Conservation (phyloP, 2,329 filamentous ascomycete species). For the Alternaria dauci region DNA sequence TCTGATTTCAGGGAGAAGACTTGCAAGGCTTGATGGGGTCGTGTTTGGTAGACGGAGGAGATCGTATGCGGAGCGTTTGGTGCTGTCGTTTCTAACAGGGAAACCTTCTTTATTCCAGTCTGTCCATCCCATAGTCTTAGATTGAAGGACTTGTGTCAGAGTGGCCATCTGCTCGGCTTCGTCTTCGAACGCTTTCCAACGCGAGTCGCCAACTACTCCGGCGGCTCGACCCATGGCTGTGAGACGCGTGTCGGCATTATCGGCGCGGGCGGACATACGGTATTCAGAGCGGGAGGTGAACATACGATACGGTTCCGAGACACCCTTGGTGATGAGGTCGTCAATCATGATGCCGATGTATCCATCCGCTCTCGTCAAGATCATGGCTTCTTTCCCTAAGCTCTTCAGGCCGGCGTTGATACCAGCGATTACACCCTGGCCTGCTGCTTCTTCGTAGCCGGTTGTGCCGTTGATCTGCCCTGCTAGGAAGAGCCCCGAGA, state of each 20-base stretch:
- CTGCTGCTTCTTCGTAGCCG: constrained; percentile 96
- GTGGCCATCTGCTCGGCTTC: constrained; percentile 73
- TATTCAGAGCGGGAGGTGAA: constrained; percentile 97
- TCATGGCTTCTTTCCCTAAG: constrained; percentile 69
- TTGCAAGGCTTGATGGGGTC: constrained; percentile 65
- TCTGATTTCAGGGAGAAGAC: constrained; percentile 64
- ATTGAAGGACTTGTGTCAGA: constrained; percentile 68
- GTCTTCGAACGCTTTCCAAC: constrained; percentile 76
- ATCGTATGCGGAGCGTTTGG: constrained; percentile 77
- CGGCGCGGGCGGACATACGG: constrained; percentile 87
- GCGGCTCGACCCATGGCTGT: constrained; percentile 78
- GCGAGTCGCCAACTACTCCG: constrained; percentile 78
- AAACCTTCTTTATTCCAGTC: constrained; percentile 78
- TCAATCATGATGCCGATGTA: constrained; percentile 99
- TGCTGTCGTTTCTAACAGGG: constrained; percentile 70
- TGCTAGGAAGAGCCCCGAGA: constrained; percentile 86
- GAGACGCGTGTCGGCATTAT: constrained; percentile 90
- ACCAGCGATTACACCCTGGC: constrained; percentile 89
- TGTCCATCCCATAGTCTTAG: constrained; percentile 65
- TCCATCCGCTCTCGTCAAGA: constrained; percentile 81
- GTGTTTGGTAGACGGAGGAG: constrained; percentile 71
- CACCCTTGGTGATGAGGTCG: constrained; percentile 94
- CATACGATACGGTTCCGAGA: constrained; percentile 97
- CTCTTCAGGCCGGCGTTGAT: constrained; percentile 91
- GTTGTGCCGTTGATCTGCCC: constrained; percentile 99